Conservation (phyloP, 2,329 filamentous ascomycete species). For the Trichoderma sp. region DNA sequence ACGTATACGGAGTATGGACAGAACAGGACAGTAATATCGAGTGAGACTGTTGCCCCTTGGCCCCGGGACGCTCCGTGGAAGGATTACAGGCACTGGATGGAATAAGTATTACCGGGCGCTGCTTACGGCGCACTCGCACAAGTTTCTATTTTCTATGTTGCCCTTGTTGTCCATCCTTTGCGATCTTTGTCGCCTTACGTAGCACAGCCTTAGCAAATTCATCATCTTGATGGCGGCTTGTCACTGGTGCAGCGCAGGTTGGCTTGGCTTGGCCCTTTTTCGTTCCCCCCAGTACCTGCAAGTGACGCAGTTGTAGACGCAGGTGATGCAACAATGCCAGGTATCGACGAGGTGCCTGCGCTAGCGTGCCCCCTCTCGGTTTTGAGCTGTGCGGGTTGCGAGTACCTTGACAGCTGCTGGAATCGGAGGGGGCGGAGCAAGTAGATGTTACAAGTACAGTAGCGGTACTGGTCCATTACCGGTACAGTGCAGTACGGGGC, state of each 20-base stretch:
- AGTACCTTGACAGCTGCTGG: background rate
- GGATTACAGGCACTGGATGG: background rate
- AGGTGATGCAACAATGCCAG: background rate
- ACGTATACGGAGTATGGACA: background rate
- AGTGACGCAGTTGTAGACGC: background rate
- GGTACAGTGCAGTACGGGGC: background rate
- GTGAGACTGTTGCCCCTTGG: conserved; percentile 3
- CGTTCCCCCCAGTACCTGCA: background rate
- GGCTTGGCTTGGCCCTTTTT: background rate
- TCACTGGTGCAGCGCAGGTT: background rate
- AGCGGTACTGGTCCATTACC: background rate
- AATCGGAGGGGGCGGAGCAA: background rate
- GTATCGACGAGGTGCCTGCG: conserved; percentile 11
- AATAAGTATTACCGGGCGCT: background rate
- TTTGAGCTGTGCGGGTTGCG: background rate
- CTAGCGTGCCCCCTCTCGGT: background rate
- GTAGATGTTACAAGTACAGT: background rate
- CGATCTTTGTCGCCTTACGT: background rate
- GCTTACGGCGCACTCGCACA: background rate
- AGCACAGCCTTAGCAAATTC: background rate
- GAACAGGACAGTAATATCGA: background rate
- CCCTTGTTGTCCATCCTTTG: background rate
- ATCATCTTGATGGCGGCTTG: background rate
- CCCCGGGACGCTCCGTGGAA: conserved; percentile 10
- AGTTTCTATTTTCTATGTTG: background rate